A percentile compares a stretch with the other conserved stretches of the same genome.
phyloP scores from a whole-genome alignment of 768 basidiomycete genomes.

The Kwoniella pini region DNA sequence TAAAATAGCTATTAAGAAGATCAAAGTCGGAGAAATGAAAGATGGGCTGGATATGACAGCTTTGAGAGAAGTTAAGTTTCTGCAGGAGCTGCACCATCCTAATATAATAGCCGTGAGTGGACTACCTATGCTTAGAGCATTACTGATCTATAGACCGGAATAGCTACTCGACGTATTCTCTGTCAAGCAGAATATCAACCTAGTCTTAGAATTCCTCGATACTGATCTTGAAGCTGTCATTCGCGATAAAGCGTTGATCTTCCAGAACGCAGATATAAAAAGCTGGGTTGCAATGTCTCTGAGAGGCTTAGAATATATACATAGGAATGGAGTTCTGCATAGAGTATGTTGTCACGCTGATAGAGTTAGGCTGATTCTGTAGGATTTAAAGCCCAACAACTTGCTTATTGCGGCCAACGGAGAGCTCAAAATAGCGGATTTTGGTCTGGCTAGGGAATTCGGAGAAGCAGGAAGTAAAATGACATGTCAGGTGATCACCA shows the following conservation, averaged over 20 bases:
- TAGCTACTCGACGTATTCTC: constrained; percentile 97
- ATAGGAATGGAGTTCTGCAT: constrained; percentile 89
- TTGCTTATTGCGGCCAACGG: constrained; percentile 88
- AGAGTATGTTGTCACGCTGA: constrained; percentile 63
- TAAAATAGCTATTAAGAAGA: constrained; percentile 92
- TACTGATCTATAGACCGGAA: no score
- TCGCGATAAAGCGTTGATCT: constrained; percentile 86
- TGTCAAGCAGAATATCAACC: constrained; percentile 91
- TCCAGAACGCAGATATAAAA: constrained; percentile 94
- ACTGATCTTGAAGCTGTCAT: constrained; percentile 97
- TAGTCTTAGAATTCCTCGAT: constrained; percentile 94
- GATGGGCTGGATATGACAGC: constrained; percentile 99
- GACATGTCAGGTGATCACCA: constrained; percentile 97
- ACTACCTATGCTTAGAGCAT: not conserved
- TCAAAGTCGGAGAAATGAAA: constrained; percentile 93
- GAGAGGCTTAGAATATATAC: constrained; percentile 96
- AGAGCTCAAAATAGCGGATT: constrained; percentile 95
- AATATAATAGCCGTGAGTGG: constrained; percentile 83
- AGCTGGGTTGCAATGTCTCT: constrained; percentile 99
- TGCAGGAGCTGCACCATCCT: constrained; percentile 88
- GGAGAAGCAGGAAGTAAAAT: constrained; percentile 93
- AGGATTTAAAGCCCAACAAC: constrained; percentile 99
- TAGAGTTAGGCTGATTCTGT: not conserved
- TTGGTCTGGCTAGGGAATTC: constrained; percentile 95
- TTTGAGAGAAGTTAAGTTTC: constrained; percentile 94